phyloP scores from a whole-genome alignment of 2,329 filamentous ascomycete species.

The Tolypocladium cylindrosporum region DNA sequence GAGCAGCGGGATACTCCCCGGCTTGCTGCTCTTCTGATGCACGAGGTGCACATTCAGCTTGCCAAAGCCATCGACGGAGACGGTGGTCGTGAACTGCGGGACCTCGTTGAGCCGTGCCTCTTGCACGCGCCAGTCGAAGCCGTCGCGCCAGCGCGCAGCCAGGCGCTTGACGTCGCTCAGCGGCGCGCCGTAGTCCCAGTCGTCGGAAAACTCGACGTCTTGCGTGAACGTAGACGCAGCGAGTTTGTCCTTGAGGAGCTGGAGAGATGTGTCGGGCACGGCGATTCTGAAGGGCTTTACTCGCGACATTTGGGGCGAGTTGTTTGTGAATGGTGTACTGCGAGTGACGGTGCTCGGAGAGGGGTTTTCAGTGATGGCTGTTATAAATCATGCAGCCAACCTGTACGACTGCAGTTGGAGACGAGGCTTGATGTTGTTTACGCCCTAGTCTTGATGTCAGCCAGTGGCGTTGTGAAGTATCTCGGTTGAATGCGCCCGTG shows the following conservation, averaged over 20 bases:
- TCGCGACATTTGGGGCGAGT: not conserved
- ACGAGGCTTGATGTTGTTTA: not conserved
- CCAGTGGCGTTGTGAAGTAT: not conserved
- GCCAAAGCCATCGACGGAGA: slow-evolving; percentile 48
- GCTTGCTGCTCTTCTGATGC: slow-evolving; percentile 40
- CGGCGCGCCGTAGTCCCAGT: slow-evolving; percentile 20
- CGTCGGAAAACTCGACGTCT: slow-evolving; percentile 20
- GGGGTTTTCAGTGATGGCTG: not conserved
- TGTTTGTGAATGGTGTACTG: too few relatives aligned
- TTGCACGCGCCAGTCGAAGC: slow-evolving; percentile 53
- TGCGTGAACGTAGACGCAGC: slow-evolving; percentile 16
- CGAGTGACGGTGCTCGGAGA: not conserved
- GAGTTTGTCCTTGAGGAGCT: slow-evolving; percentile 20
- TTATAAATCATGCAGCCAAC: not conserved
- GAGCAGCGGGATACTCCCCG: slow-evolving; percentile 51
- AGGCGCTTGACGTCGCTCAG: slow-evolving; percentile 25
- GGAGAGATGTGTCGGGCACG: slow-evolving; percentile 20
- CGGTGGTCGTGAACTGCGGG: slow-evolving; percentile 43
- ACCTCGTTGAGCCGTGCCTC: slow-evolving; percentile 48
- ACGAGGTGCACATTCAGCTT: slow-evolving; percentile 54
- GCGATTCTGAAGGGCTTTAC: slow-evolving; percentile 24
- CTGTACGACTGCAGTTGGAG: not conserved
- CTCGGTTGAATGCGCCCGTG: not conserved
- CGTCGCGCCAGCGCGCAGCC: slow-evolving; percentile 24
- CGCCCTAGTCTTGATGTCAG: not conserved